These are phyloP conservation scores for Pleurotus pulmonarius DNA, from an alignment of 768 basidiomycete species.

Conservation along the genomic window DNA sequence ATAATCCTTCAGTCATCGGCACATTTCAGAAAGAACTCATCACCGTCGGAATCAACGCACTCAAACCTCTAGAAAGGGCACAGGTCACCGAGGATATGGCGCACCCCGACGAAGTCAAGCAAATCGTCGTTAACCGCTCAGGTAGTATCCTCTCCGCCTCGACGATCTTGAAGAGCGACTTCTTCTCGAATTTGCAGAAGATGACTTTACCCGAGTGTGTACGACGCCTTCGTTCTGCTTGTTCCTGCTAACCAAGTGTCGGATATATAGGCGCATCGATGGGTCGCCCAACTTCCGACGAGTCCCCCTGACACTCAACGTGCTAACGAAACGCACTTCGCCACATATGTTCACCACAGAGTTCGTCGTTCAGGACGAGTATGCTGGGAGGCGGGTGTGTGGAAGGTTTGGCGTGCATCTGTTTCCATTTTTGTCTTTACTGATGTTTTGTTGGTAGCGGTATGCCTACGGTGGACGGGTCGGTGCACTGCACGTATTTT, in stretches of 20 bases:
- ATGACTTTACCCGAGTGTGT: slow-evolving; percentile 88
- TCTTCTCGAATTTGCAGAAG: slow-evolving; percentile 93
- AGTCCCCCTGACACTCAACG: slow-evolving; percentile 59
- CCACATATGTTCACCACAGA: slow-evolving; percentile 28
- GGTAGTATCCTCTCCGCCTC: slow-evolving; percentile 87
- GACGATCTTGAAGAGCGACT: slow-evolving; percentile 93
- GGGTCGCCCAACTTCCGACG: slow-evolving; percentile 93
- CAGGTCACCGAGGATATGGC: slow-evolving; percentile 66
- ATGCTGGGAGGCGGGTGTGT: slow-evolving; percentile 63
- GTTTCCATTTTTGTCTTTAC: slow-evolving; percentile 4
- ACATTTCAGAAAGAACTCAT: slow-evolving; percentile 92
- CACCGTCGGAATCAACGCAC: slow-evolving; percentile 68
- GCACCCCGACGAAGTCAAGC: slow-evolving; percentile 86
- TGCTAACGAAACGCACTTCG: slow-evolving; percentile 21
- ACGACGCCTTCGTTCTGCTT: neutral
- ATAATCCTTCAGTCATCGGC: slow-evolving; percentile 64
- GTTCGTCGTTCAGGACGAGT: slow-evolving; percentile 30
- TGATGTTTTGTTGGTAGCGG: slow-evolving; percentile 45
- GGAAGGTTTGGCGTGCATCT: slow-evolving; percentile 53
- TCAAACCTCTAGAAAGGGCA: slow-evolving; percentile 79
- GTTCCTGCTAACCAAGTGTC: neutral
- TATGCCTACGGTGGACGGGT: slow-evolving; percentile 95
- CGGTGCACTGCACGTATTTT: slow-evolving; percentile 10
- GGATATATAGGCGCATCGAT: slow-evolving; percentile 62
- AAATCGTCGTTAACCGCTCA: slow-evolving; percentile 78